Conservation (phyloP, 1,139 yeast species). For the Pichia norvegensis region DNA sequence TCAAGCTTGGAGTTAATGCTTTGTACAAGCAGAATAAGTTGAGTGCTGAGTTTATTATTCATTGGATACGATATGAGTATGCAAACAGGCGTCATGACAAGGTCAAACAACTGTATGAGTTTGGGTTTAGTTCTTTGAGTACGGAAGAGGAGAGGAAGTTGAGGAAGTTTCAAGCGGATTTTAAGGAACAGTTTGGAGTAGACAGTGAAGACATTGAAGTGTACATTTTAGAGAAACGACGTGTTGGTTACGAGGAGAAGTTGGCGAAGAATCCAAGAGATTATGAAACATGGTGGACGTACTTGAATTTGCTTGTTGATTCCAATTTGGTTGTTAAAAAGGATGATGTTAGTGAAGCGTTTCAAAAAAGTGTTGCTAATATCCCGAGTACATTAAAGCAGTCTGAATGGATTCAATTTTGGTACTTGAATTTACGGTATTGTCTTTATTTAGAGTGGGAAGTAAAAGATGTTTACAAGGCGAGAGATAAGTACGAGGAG, state of each 20-base stretch:
- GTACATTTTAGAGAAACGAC: slow-evolving; percentile 47
- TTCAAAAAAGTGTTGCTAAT: slow-evolving; percentile 27
- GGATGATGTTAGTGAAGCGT: slow-evolving; percentile 30
- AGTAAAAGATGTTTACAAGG: slow-evolving; percentile 34
- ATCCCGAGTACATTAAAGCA: slow-evolving; percentile 36
- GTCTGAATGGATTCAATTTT: slow-evolving; percentile 56
- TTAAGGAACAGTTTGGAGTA: slow-evolving; percentile 58
- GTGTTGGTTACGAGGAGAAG: slow-evolving; percentile 44
- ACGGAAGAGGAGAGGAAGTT: slow-evolving; percentile 33
- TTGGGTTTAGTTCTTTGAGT: slow-evolving; percentile 42
- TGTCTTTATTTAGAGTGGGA: slow-evolving; percentile 57
- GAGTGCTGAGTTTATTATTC: slow-evolving; percentile 35
- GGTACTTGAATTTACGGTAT: slow-evolving; percentile 63
- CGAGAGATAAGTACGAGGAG: slow-evolving; percentile 46
- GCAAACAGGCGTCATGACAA: slow-evolving; percentile 56
- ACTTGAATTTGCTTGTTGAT: slow-evolving; percentile 42
- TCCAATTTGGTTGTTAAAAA: slow-evolving; percentile 18
- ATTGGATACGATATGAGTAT: slow-evolving; percentile 74
- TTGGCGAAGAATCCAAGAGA: slow-evolving; percentile 44
- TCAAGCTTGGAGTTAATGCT: slow-evolving; percentile 58
- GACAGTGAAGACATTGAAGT: slow-evolving; percentile 44
- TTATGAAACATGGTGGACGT: slow-evolving; percentile 79
- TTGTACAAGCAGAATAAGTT: slow-evolving; percentile 28
- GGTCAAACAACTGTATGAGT: slow-evolving; percentile 52
- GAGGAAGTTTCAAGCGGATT: slow-evolving; percentile 44